phyloP scores from a whole-genome alignment of 2,329 filamentous ascomycete species.

The Cytospora chrysosperma region DNA sequence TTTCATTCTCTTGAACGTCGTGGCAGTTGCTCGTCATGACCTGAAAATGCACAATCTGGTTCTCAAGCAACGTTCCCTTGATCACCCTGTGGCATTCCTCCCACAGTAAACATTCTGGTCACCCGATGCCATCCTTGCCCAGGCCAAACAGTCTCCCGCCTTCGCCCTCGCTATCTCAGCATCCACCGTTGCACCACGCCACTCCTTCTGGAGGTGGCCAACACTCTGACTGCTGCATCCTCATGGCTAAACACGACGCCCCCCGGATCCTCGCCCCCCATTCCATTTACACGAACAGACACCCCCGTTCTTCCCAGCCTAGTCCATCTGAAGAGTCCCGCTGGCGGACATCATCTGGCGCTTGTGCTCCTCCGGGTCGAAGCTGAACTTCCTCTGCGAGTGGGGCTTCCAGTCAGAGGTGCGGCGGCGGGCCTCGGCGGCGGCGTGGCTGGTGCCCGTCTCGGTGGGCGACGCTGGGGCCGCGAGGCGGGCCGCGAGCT shows the following conservation, averaged over 20 bases:
- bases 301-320: neutral
- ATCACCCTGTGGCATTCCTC: neutral
- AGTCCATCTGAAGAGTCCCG: constrained; percentile 29
- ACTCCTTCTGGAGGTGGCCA: no score
- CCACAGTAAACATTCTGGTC: neutral
- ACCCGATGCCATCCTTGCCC: neutral
- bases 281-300: no score
- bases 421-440: constrained; percentile 33
- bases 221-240: no score
- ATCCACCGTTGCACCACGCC: neutral
- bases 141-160: neutral
- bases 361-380: constrained; percentile 54
- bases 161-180: neutral
- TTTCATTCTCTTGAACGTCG: constrained; percentile 1
- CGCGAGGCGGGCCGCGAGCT: constrained; percentile 26
- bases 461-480: constrained; percentile 25
- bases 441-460: constrained; percentile 20
- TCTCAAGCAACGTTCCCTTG: neutral
- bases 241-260: neutral
- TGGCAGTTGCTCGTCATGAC: neutral
- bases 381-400: constrained; percentile 56
- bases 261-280: no score
- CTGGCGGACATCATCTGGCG: constrained; percentile 46
- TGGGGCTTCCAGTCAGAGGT: constrained; percentile 48
- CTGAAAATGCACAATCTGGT: neutral